Percentiles rank a stretch among this genome's conserved stretches.
phyloP scores from a whole-genome alignment of 495 filamentous ascomycete species.

The Lindgomyces ingoldianus region DNA sequence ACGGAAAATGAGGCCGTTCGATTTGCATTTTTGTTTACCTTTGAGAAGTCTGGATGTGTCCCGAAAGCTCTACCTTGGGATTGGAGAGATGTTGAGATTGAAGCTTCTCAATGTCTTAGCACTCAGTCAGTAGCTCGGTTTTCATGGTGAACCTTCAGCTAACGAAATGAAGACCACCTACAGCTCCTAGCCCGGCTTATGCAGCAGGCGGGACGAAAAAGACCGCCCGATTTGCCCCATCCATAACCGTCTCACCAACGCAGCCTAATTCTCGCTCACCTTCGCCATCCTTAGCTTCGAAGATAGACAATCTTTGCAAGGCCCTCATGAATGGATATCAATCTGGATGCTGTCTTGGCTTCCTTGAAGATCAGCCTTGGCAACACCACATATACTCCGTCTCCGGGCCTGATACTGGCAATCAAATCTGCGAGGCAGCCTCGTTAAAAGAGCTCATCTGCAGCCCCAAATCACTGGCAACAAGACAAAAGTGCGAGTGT shows the following conservation, averaged over 20 bases:
- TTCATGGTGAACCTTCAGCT: neutral
- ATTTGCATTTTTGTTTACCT: slow-evolving; percentile 37
- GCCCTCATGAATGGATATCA: neutral
- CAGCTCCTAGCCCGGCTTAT: neutral
- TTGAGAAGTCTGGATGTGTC: slow-evolving; percentile 9
- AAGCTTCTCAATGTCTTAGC: neutral
- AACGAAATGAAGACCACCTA: neutral
- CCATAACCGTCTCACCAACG: neutral
- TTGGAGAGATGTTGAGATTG: slow-evolving; percentile 10
- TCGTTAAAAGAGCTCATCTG: slow-evolving; percentile 2
- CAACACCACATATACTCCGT: slow-evolving; percentile 14
- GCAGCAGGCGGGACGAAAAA: neutral
- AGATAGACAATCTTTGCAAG: slow-evolving; percentile 7
- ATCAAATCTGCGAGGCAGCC: neutral
- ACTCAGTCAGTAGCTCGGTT: neutral
- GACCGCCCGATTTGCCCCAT: neutral
- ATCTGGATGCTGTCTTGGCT: neutral
- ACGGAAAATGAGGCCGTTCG: slow-evolving; percentile 1
- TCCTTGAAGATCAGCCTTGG: slow-evolving; percentile 6
- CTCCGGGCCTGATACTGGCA: neutral
- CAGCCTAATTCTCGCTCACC: neutral
- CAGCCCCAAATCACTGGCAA: neutral
- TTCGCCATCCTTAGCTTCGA: neutral
- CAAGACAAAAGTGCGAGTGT: neutral
- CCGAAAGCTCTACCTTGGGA: neutral